Base-by-base conservation (phyloP, 176 grass and related monocot species). In the Zoysia japonica region DNA sequence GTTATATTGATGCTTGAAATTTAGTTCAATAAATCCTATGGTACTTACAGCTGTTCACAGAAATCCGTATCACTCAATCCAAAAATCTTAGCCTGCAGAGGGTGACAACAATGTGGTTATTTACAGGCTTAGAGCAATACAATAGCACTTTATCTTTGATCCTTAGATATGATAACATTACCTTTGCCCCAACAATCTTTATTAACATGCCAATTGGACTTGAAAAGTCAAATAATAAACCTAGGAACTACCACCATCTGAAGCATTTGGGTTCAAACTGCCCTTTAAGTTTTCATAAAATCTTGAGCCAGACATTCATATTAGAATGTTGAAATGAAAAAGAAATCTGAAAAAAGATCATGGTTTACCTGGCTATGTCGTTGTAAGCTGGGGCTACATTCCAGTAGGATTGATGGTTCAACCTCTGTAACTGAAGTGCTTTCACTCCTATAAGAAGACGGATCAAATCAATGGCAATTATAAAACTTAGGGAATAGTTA, bases 391-490 rank as follows among this genome's bases (percentile, higher is more conserved):
- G 84, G 91, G 91, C 65, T 92, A 89, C 94, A 97, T 97, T 71
- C 94, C 91, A 68, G 89, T 91, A 7, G 94, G 94, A 81, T 97
- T 97, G 79, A 97, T 37, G 91, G 94, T 65, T 97, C 94, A 75
- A 97, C 91, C 81, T 97, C 94, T 79, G 87, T 97, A 85, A 94
- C 87, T 77, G 87, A 72, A 1, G 82, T 80, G 49, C 78, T 88
- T 47, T 83, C 87, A 15, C 87, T 88, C 77, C 94, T 93, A 74
- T 67, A 85, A 76, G 84, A 76, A 6, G 48, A 54, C 8, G 6
- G 78, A 16, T 41, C 20, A 76, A 71, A 56, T 64, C 43, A 41
- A 68, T 43, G 10, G 44, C 2, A 62, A 77, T 41, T 35, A 59
- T 43, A 77, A 69, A 9, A 44, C 11, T 70, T 61, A 15, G 0